Evolutionary conservation across 345 rosid genomes (phyloP).

Genomic region (Sisymbrium irio): DNA sequence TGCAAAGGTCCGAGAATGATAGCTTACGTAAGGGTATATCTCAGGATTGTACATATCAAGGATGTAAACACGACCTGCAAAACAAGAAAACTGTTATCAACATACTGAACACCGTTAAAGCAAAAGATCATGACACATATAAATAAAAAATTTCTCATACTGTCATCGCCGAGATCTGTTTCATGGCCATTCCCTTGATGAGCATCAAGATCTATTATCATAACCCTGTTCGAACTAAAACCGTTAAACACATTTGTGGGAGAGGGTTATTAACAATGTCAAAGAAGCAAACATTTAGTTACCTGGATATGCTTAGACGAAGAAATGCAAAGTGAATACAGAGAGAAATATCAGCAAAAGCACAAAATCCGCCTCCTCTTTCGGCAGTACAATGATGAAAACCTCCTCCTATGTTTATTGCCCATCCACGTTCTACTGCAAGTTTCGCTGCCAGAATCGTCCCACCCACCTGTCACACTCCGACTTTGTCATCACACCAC

Average conservation of each 20-base stretch:
- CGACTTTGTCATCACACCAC: not conserved
- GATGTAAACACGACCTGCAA: constrained; percentile 74
- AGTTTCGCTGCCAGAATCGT: constrained; percentile 87
- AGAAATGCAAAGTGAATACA: constrained; percentile 79
- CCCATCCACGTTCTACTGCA: constrained; percentile 89
- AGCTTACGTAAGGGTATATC: constrained; percentile 86
- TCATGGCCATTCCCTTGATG: constrained; percentile 99
- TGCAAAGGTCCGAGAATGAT: constrained; percentile 7
- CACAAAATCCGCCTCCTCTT: constrained; percentile 92
- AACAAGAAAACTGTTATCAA: constrained; percentile 18
- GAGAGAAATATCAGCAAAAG: constrained; percentile 86
- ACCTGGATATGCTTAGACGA: constrained; percentile 69
- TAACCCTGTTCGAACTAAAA: constrained; percentile 51
- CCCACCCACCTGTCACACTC: constrained; percentile 73
- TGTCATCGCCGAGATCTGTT: constrained; percentile 71
- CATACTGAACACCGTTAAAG: not conserved
- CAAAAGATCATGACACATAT: not conserved
- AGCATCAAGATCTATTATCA: constrained; percentile 97
- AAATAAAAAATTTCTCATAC: constrained; percentile 40
- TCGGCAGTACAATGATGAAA: constrained; percentile 90
- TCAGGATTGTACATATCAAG: constrained; percentile 88
- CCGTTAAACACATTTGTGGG: not conserved
- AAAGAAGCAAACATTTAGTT: constrained; percentile 1
- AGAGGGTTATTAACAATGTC: not conserved
- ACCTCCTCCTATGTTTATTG: constrained; percentile 94